These are phyloP conservation scores for Colletotrichum godetiae DNA, from an alignment of 2,329 filamentous ascomycete species.

Conservation along the genomic window DNA sequence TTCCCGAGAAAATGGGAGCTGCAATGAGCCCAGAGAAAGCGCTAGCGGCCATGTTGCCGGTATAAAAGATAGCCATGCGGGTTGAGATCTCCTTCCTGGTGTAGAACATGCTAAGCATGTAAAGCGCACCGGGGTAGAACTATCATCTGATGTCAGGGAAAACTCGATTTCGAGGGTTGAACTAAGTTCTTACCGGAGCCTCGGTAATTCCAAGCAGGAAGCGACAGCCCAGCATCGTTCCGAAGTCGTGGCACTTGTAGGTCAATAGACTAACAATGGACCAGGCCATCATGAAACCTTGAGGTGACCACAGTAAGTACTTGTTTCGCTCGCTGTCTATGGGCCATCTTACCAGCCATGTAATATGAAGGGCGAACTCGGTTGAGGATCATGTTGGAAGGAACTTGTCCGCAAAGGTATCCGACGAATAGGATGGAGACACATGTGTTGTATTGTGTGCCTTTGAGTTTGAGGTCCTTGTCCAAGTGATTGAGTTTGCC, in stretches of 20 bases:
- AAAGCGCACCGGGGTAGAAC: conserved; percentile 37
- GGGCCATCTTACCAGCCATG: conserved; percentile 24
- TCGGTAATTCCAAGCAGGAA: conserved; percentile 37
- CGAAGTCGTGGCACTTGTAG: conserved; percentile 33
- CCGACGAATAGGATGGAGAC: conserved; percentile 36
- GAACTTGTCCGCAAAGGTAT: conserved; percentile 39
- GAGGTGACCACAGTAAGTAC: background rate
- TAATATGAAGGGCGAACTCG: conserved; percentile 39
- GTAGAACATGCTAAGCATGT: conserved; percentile 37
- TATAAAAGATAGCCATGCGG: conserved; percentile 56
- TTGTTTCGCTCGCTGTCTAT: background rate
- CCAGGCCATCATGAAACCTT: conserved; percentile 36
- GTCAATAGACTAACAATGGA: conserved; percentile 34
- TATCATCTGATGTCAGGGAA: background rate
- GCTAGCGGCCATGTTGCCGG: conserved; percentile 56
- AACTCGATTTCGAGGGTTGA: background rate
- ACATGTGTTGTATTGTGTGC: conserved; percentile 45
- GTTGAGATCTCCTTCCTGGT: conserved; percentile 34
- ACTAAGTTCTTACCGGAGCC: conserved; percentile 17
- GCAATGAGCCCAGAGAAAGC: conserved; percentile 57
- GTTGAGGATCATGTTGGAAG: conserved; percentile 49
- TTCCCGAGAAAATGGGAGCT: conserved; percentile 55
- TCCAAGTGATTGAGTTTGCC: conserved; percentile 43
- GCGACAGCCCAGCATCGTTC: conserved; percentile 32
- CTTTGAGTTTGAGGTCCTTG: conserved; percentile 41